Base-by-base conservation (phyloP, 345 rosid genomes). In the Excoecaria cochinchinensis region DNA sequence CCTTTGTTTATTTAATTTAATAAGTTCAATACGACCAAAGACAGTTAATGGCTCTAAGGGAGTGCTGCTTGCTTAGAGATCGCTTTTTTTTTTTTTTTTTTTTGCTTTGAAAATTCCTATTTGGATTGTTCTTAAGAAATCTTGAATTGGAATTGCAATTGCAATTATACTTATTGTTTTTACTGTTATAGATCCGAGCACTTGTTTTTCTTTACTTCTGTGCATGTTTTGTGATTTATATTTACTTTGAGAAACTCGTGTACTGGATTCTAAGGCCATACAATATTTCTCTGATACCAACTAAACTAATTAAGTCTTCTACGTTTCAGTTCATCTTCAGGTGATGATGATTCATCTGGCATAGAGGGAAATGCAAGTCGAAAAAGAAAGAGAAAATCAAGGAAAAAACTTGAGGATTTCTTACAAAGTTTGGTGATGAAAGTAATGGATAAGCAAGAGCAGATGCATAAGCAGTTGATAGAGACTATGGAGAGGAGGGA, bases 401-500 rank as follows among this genome's bases (percentile, higher is more conserved):
- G 79, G 80, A 77, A 75, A n/a, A 79, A 84, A 76, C 64, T 90
- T 1, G 81, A 90, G 82, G 52, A 55, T 52, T 86, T 86, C 62
- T 64, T 94, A 85, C 90, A 85, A 71, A 79, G 77, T 69, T 67
- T 89, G 87, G 89, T 86, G 63, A 70, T 65, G 80, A 80, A 74
- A 72, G 82, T 94, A 82, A 85, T 92, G 90, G 91, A 85, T 44
- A 86, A 85, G 85, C 98, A 94, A 69, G 97, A 94, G 79, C 83
- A 84, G 83, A 86, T 94, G 91, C 87, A 90, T 72, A 75, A 74
- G 78, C 85, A 92, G 82, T 82, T 94, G 82, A 84, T 92, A 42
- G 91, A 87, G 72, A 82, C 77, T 76, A 78, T 94, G 64, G 97
- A 90, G 81, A 86, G 74, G 84, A 88, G 80, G 78, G 97, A 94